A percentile compares a stretch with the other conserved stretches of the same genome.
These are phyloP conservation scores for Barnettozyma pratensis DNA, from an alignment of 805 yeast genomes.

Conservation along the genomic window DNA sequence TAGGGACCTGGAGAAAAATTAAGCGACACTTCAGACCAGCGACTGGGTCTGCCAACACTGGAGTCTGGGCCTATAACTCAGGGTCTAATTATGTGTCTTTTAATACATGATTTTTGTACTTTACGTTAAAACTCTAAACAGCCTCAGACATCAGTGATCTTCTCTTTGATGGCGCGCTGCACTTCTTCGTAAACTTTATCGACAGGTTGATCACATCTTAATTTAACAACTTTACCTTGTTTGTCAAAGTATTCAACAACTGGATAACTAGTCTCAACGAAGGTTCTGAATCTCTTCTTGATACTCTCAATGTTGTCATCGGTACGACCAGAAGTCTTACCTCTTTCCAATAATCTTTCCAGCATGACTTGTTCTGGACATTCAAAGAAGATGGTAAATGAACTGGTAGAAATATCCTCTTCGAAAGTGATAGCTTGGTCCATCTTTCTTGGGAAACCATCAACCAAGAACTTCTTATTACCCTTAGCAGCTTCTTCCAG, in stretches of 20 bases:
- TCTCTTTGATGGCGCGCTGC: slow-evolving; percentile 53
- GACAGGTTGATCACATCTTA: slow-evolving; percentile 75
- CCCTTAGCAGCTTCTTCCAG: slow-evolving; percentile 44
- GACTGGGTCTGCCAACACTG: too few species aligned
- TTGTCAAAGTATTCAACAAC: slow-evolving; percentile 80
- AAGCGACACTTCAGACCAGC: too few species aligned
- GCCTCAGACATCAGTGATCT: slow-evolving; percentile 15
- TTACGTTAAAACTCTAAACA: too few species aligned
- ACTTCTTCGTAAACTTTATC: slow-evolving; percentile 73
- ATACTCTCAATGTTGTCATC: slow-evolving; percentile 93
- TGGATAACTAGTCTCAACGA: slow-evolving; percentile 87
- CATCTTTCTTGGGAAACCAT: slow-evolving; percentile 98
- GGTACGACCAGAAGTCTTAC: slow-evolving; percentile 89
- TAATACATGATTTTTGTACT: too few species aligned
- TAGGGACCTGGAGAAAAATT: too few species aligned
- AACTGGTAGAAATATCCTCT: slow-evolving; percentile 63
- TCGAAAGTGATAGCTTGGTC: slow-evolving; percentile 96
- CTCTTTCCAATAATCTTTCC: slow-evolving; percentile 78
- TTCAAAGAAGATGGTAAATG: slow-evolving; percentile 69
- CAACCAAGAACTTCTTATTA: slow-evolving; percentile 64
- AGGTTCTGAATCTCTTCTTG: slow-evolving; percentile 81
- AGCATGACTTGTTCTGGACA: slow-evolving; percentile 84
- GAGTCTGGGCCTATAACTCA: too few species aligned
- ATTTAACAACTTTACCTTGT: slow-evolving; percentile 69
- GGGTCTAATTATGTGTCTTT: too few species aligned